Conservation (phyloP, 441 rosid species). For the Erodium trifolium region DNA sequence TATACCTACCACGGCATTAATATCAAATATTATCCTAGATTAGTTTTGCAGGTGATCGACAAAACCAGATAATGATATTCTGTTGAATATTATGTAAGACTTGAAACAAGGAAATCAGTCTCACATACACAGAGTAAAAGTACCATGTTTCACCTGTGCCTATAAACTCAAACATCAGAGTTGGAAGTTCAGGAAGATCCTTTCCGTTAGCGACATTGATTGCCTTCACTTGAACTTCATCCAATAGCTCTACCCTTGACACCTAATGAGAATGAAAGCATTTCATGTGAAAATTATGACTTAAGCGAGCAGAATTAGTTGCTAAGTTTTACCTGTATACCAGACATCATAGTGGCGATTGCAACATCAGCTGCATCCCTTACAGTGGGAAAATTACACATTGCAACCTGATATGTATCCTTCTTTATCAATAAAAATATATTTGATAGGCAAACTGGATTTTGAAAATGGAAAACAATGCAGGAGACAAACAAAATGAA, state of each 20-base stretch:
- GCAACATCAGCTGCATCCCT: slow-evolving; percentile 98
- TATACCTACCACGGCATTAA: not conserved
- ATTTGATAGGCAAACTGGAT: not conserved
- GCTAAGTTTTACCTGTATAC: slow-evolving; percentile 61
- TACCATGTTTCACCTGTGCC: slow-evolving; percentile 60
- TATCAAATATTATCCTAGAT: not conserved
- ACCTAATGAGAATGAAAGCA: slow-evolving; percentile 39
- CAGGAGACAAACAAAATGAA: not conserved
- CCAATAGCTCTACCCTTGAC: slow-evolving; percentile 80
- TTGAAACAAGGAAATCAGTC: not conserved
- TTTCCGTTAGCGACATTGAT: slow-evolving; percentile 81
- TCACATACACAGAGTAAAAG: not conserved
- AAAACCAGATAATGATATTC: not conserved
- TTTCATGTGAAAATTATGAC: slow-evolving; percentile 16
- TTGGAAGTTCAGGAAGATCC: slow-evolving; percentile 69
- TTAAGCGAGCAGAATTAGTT: slow-evolving; percentile 13
- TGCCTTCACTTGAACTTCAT: slow-evolving; percentile 81
- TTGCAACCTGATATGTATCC: slow-evolving; percentile 59
- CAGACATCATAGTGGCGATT: slow-evolving; percentile 72
- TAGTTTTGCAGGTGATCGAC: too few relatives aligned
- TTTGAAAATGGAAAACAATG: not conserved
- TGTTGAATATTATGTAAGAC: not conserved
- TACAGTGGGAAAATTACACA: slow-evolving; percentile 83
- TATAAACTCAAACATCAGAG: slow-evolving; percentile 84
- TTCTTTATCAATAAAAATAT: slow-evolving; percentile 5